Percentiles rank a stretch among this genome's conserved stretches.
phyloP scores from a whole-genome alignment of 1,284 basidiomycete genomes.

The Exobasidium rhododendri region DNA sequence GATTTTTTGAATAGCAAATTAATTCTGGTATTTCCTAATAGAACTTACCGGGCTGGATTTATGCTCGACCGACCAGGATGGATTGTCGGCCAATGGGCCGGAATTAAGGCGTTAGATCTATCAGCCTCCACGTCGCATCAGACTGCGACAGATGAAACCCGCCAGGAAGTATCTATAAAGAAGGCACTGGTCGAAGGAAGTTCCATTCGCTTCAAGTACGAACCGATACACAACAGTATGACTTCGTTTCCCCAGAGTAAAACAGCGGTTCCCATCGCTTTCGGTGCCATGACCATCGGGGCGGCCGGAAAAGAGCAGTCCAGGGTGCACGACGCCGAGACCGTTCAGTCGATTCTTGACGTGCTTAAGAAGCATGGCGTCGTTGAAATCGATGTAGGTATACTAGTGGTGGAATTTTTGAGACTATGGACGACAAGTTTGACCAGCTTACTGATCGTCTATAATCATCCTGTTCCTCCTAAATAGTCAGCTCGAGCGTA shows the following conservation, averaged over 20 bases:
- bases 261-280: conserved; percentile 30
- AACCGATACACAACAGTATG: neutral
- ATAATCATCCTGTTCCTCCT: too few relatives aligned
- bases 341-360: conserved; percentile 62
- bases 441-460: conserved; percentile 34
- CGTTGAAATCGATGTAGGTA: conserved; percentile 55
- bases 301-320: conserved; percentile 58
- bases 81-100: too few relatives aligned
- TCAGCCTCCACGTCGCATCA: too few relatives aligned
- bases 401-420: neutral
- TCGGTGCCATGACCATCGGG: conserved; percentile 60
- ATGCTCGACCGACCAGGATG: too few relatives aligned
- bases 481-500: conserved; percentile 61
- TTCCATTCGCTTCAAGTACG: too few relatives aligned
- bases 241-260: conserved; percentile 64
- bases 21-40: too few relatives aligned
- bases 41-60: too few relatives aligned
- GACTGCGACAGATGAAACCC: too few relatives aligned
- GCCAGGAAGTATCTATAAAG: too few relatives aligned
- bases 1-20: too few relatives aligned
- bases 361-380: conserved; percentile 65
- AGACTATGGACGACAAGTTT: neutral
- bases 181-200: too few relatives aligned
- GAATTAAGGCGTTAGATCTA: too few relatives aligned
- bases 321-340: conserved; percentile 61